Evolutionary conservation across 2,329 filamentous ascomycete species (phyloP).

Genomic region (Alternaria alternata): DNA sequence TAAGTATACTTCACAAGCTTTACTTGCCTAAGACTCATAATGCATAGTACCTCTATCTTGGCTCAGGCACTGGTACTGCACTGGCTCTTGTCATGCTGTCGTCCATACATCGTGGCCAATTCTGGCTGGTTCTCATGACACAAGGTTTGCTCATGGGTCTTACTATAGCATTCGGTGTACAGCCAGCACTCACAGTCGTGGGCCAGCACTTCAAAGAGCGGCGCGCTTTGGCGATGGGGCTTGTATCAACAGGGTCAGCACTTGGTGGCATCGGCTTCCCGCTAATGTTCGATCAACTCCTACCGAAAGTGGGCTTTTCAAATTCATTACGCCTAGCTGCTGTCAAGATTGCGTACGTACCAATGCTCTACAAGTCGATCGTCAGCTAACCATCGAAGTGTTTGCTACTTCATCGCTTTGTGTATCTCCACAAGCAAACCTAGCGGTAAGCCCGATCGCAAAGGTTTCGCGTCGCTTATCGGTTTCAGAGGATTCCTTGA

Average conservation of each 20-base stretch:
- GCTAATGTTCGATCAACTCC: conserved; percentile 63
- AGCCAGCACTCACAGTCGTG: conserved; percentile 53
- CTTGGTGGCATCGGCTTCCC: conserved; percentile 64
- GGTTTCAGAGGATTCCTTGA: conserved; percentile 49
- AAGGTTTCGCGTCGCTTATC: conserved; percentile 35
- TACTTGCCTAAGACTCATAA: not conserved
- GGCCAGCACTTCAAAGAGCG: conserved; percentile 55
- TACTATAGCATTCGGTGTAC: conserved; percentile 53
- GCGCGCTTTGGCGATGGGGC: conserved; percentile 54
- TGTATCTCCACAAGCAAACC: conserved; percentile 41
- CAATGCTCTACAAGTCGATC: too few relatives aligned
- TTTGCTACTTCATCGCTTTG: conserved; percentile 55
- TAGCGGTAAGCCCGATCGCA: conserved; percentile 16
- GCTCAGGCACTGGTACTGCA: conserved; percentile 34
- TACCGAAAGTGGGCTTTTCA: conserved; percentile 64
- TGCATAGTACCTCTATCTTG: conserved; percentile 39
- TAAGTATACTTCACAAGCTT: conserved; percentile 32
- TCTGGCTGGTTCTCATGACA: conserved; percentile 56
- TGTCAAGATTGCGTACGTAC: conserved; percentile 54
- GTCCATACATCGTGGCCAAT: conserved; percentile 27
- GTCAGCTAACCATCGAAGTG: conserved; percentile 50
- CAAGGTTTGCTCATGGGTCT: conserved; percentile 57
- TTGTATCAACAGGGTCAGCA: conserved; percentile 53
- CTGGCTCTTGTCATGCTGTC: conserved; percentile 36
- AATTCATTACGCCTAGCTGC: conserved; percentile 70